These are phyloP conservation scores for Eudorina sp. DNA, from an alignment of 139 green algal genomes.

Conservation along the genomic window DNA sequence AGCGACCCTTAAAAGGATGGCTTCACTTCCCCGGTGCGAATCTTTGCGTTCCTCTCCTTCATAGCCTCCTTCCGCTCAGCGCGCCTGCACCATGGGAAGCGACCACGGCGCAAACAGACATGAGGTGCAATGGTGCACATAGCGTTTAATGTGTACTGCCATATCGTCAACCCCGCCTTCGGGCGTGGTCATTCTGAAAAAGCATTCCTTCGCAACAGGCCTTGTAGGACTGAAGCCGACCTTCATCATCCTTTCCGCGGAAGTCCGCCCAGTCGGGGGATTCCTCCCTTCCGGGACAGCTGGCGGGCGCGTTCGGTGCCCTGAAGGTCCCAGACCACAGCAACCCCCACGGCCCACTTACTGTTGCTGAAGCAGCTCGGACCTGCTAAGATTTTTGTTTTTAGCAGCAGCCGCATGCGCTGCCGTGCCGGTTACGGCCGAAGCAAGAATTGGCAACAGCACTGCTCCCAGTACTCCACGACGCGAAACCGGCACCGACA, in stretches of 20 bases:
- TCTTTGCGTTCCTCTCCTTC: neutral
- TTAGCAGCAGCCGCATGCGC: neutral
- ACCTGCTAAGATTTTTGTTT: constrained; percentile 20
- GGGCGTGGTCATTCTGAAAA: no score
- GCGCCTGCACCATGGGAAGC: neutral
- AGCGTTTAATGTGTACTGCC: no score
- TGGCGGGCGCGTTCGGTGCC: no score
- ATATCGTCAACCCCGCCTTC: no score
- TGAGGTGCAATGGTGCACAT: neutral
- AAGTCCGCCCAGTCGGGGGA: no score
- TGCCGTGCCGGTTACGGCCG: neutral
- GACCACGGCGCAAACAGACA: neutral
- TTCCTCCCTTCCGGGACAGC: no score
- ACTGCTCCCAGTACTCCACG: neutral
- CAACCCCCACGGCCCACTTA: constrained; percentile 12
- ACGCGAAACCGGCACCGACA: neutral
- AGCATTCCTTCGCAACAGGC: no score
- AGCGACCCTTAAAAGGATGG: neutral
- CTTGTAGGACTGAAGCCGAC: no score
- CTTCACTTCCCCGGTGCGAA: constrained; percentile 9
- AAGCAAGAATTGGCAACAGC: neutral
- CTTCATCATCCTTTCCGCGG: no score
- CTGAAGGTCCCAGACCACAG: no score
- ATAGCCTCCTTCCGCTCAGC: constrained; percentile 46
- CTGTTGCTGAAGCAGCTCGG: constrained; percentile 23